Base-by-base conservation (phyloP, 2,329 filamentous ascomycete genomes). In the Cercospora sesami region DNA sequence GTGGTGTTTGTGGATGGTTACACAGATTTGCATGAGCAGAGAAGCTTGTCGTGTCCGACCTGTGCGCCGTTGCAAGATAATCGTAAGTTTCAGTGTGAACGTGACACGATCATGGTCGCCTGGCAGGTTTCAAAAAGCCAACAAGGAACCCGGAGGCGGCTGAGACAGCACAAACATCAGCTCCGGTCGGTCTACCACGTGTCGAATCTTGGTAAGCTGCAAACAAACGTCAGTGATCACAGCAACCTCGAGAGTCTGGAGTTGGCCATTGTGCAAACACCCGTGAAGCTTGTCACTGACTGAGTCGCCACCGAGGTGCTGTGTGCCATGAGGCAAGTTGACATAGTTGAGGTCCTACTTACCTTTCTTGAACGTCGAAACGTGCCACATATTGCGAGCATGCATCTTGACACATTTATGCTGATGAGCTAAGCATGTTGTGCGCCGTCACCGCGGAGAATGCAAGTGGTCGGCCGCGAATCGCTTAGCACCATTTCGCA, bases 131-230 rank as follows among this genome's bases (percentile, higher is more conserved):
- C 42, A 31, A 42, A 31, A 14, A 62, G 42, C 23, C 42, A 48
- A 62, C 28, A 39, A 62, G 26, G 39, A 62, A 62, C 36, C 55
- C 9, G 39, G n/a, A 62, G 21, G 33, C 26, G 12, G 39, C 60
- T 62, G 60, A 48, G 60, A 51, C 60, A 48, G 39, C 42, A 51
- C 39, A 62, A 48, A 45, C 39, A 28, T 51, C 42, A 23, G 33
- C 30, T 23, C n/a, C 59, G 36, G 33, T 3, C 59, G 23, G 59
- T 45, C 26, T 23, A 62, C 60, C 60, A 62, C 60, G 60, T 62
- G 60, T 62, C 60, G 60, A 21, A 59, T 59, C 26, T 33, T 59
- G 36, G 60, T 51, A 31, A 62, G 60, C 60, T 62, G 60, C 60
- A 62, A 62, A 30, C 60, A 62, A 62, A 62, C 60, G 60, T 62